Conservation (phyloP, 768 basidiomycete genomes). For the Psilocybe cyanescens region DNA sequence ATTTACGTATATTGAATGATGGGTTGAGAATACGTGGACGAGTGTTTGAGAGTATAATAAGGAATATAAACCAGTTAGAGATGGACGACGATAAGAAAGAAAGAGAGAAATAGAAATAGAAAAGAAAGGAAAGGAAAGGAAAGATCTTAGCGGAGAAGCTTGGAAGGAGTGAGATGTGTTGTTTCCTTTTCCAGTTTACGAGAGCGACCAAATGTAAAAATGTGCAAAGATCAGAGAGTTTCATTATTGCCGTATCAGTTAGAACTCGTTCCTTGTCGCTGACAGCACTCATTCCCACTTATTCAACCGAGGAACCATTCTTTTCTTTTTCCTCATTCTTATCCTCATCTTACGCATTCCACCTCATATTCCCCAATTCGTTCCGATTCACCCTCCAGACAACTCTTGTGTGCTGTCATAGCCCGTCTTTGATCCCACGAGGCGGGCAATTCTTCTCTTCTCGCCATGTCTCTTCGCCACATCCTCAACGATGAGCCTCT, state of each 20-base stretch:
- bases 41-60: neutral
- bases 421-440: conserved; percentile 40
- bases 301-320: conserved; percentile 21
- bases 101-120: neutral
- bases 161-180: conserved; percentile 21
- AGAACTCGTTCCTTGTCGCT: conserved; percentile 27
- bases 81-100: neutral
- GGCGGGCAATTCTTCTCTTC: conserved; percentile 22
- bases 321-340: conserved; percentile 19
- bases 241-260: conserved; percentile 31
- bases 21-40: conserved; percentile 15
- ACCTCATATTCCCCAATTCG: conserved; percentile 12
- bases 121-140: neutral
- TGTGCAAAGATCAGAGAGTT: conserved; percentile 31
- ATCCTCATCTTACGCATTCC: conserved; percentile 8
- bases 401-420: conserved; percentile 25
- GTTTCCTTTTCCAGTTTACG: conserved; percentile 31
- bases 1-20: conserved; percentile 28
- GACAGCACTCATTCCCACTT: conserved; percentile 32
- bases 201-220: conserved; percentile 29
- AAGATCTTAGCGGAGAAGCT: conserved; percentile 14
- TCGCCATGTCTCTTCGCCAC: conserved; percentile 72
- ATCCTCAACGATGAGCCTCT: conserved; percentile 80
- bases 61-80: conserved; percentile 1
- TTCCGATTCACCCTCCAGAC: conserved; percentile 9